Conservation (phyloP, 164 flowering plant genomes). For the Stephania japonica region DNA sequence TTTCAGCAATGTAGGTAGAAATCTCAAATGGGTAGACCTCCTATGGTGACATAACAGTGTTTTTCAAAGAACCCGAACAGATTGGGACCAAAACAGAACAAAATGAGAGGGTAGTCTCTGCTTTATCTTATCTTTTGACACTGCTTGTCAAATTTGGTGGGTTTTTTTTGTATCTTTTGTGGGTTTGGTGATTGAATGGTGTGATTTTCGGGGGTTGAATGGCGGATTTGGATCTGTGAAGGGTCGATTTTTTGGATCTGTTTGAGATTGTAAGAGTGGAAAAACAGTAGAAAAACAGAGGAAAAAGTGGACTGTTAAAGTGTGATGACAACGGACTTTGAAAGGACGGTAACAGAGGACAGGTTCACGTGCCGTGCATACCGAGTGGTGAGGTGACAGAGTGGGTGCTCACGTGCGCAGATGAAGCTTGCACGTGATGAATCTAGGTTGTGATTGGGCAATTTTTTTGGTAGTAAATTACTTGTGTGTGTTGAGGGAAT, state of each 20-base stretch:
- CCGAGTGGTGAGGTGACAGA: not conserved
- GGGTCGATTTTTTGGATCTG: not conserved
- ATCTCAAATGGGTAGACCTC: not conserved
- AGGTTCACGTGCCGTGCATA: not conserved
- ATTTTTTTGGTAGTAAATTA: no score
- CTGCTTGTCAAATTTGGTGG: no score
- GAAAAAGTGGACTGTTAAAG: not conserved
- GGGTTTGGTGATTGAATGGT: not conserved
- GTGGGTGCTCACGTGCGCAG: not conserved
- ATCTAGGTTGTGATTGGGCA: not conserved
- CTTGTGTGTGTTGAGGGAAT: no score
- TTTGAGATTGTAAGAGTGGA: not conserved
- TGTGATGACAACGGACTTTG: not conserved
- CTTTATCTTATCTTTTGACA: not conserved
- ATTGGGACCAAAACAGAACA: not conserved
- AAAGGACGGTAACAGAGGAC: not conserved
- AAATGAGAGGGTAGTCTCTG: not conserved
- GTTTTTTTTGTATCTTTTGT: not conserved
- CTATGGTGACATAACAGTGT: not conserved
- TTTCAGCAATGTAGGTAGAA: not conserved
- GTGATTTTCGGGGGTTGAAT: not conserved
- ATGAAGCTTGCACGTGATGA: not conserved
- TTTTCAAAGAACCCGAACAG: not conserved
- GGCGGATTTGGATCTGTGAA: not conserved
- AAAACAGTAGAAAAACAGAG: not conserved